phyloP scores from a whole-genome alignment of 2,329 filamentous ascomycete genomes.

The Ophiognomonia clavigignenti-juglandacearum region DNA sequence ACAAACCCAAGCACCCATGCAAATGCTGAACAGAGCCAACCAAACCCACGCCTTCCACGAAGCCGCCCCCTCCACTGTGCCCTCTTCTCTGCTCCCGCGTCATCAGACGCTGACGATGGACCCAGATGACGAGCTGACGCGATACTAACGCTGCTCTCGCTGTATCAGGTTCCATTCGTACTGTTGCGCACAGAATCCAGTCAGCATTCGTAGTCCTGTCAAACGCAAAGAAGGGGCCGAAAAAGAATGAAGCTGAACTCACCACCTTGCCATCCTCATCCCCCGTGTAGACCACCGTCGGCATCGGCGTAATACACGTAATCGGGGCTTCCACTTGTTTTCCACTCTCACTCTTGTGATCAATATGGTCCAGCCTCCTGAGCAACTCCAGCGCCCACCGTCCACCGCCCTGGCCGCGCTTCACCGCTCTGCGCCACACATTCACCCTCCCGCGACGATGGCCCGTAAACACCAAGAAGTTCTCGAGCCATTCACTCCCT shows the following conservation, averaged over 20 bases:
- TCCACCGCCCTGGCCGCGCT: constrained; percentile 52
- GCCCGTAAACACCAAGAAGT: constrained; percentile 81
- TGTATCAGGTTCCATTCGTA: constrained; percentile 61
- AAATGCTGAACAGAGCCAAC: neutral
- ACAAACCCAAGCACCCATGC: neutral
- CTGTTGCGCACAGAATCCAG: constrained; percentile 30
- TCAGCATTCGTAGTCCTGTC: neutral
- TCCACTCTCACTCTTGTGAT: constrained; percentile 58
- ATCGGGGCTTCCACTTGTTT: constrained; percentile 63
- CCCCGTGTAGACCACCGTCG: constrained; percentile 82
- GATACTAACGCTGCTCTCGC: constrained; percentile 43
- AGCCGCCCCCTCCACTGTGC: neutral
- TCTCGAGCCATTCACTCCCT: constrained; percentile 87
- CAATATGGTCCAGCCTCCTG: constrained; percentile 75
- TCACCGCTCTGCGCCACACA: constrained; percentile 55
- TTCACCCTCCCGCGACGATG: constrained; percentile 82
- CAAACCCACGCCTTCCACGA: neutral
- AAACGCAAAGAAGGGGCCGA: neutral
- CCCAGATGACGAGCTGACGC: neutral
- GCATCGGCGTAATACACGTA: constrained; percentile 80
- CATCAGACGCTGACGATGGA: neutral
- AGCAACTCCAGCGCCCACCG: constrained; percentile 75
- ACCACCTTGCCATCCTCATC: constrained; percentile 92
- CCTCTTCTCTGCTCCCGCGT: neutral
- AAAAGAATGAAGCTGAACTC: constrained; percentile 40